Evolutionary conservation across 345 rosid species (phyloP).

Genomic region (Murraya paniculata): DNA sequence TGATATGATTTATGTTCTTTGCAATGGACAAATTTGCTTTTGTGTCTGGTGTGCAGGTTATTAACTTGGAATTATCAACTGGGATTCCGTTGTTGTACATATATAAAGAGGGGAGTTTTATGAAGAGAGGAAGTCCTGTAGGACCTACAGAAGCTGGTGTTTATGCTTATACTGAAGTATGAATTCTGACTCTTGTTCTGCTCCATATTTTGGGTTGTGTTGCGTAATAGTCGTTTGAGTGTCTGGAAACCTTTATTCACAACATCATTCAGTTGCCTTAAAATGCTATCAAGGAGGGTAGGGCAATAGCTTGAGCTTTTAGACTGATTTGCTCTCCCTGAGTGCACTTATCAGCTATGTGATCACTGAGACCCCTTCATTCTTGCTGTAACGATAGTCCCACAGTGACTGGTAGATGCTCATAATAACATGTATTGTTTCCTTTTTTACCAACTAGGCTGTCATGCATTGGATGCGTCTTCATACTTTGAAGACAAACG

Average conservation of each 20-base stretch:
- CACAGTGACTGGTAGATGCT: no score
- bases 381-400: no score
- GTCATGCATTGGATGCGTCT: no score
- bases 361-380: not conserved
- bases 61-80: slow-evolving; percentile 79
- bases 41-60: slow-evolving; percentile 43
- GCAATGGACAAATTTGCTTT: not conserved
- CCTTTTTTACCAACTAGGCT: no score
- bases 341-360: not conserved
- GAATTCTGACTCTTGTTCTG: slow-evolving; percentile 2
- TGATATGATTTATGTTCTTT: slow-evolving; percentile 14
- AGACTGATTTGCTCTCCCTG: not conserved
- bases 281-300: not conserved
- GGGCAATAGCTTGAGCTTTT: not conserved
- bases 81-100: slow-evolving; percentile 96
- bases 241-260: not conserved
- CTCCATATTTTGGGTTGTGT: not conserved
- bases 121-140: slow-evolving; percentile 84
- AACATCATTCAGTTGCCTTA: not conserved
- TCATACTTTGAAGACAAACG: no score
- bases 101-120: slow-evolving; percentile 79
- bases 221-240: not conserved
- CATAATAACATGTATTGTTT: no score
- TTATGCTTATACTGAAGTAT: slow-evolving; percentile 88
- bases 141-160: slow-evolving; percentile 94